phyloP scores from a whole-genome alignment of 495 filamentous ascomycete genomes.

The Penicillium diatomitis region DNA sequence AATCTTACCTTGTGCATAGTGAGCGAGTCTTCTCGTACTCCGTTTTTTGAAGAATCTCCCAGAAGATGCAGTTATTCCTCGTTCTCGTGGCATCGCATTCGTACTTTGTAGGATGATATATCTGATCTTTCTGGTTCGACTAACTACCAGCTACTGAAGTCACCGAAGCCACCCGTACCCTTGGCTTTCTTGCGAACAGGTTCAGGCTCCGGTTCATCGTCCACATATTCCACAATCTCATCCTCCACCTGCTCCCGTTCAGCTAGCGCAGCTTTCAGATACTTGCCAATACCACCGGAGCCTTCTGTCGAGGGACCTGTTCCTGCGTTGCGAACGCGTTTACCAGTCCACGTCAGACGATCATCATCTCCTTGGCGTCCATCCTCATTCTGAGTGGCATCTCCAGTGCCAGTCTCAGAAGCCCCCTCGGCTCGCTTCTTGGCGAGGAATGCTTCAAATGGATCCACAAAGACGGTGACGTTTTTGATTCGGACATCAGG shows the following conservation, averaged over 20 bases:
- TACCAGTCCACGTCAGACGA: slow-evolving; percentile 84
- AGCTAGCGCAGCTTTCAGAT: slow-evolving; percentile 52
- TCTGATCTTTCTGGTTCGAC: neutral
- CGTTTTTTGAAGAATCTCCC: too few relatives aligned
- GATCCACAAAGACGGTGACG: slow-evolving; percentile 83
- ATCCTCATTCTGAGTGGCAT: slow-evolving; percentile 26
- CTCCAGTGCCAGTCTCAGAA: slow-evolving; percentile 26
- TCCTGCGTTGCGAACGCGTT: slow-evolving; percentile 53
- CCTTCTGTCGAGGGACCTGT: slow-evolving; percentile 39
- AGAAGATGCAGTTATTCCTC: too few relatives aligned
- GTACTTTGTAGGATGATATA: too few relatives aligned
- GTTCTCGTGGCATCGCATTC: too few relatives aligned
- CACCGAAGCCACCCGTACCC: slow-evolving; percentile 72
- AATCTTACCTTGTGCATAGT: too few relatives aligned
- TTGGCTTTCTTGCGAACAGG: slow-evolving; percentile 76
- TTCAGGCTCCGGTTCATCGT: slow-evolving; percentile 51
- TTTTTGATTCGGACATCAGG: slow-evolving; percentile 73
- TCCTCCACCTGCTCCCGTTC: slow-evolving; percentile 37
- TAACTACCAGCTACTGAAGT: slow-evolving; percentile 53
- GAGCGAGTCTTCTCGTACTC: too few relatives aligned
- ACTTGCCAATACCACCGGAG: slow-evolving; percentile 61
- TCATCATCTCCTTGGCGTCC: slow-evolving; percentile 74
- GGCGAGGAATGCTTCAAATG: slow-evolving; percentile 80
- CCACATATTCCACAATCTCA: slow-evolving; percentile 50
- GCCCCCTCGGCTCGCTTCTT: slow-evolving; percentile 43